Evolutionary conservation across 2,329 filamentous ascomycete species (phyloP), one percentile per base, ranked within the genome.

Genomic region (Polytolypa hystricis): DNA sequence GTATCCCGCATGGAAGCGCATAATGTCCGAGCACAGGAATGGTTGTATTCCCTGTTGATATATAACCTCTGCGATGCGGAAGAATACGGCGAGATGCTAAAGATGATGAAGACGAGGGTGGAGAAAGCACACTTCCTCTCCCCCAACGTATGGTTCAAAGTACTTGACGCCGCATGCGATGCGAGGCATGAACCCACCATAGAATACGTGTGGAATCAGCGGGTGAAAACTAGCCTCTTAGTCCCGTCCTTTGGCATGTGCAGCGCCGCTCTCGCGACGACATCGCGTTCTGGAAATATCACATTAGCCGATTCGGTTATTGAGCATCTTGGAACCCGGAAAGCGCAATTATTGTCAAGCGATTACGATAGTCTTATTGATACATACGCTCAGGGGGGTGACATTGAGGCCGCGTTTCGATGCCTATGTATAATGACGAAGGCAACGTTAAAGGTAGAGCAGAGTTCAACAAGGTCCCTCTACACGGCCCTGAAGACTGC

Each of bases 321-420:
- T 42, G 70, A 77, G 16, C 61, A 78, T 35, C 67, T 89, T 12
- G 69, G 71, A 4, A 64, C 70, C 6, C 70, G 76, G 16, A 68
- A 68, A 10, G 69, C 71, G 27, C 66, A 43, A 3, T 47, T 86
- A 25, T 65, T 69, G 6, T 58, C 71, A 4, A 69, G 81, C 43
- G 84, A 95, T 53, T 93, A 91, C 58, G 85, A 93, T 55, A 71
- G 80, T 18, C 69, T 95, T 18, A 65, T 87, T 5, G 77, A 84
- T 39, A 72, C 81, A 3, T 84, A 93, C 51, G 66, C 76, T 8
- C 56, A 57, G 11, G 62, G 65, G 3, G 66, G 69, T 2, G 76
- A 91, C 44, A 51, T 89, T 5, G 59, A 64, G 16, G 74, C 76
- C 17, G 81, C 82, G 0, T 67, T 94, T 23, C 71, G 74, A 27